Evolutionary conservation across 83 land plant species (phyloP).

Genomic region (Picea abies): DNA sequence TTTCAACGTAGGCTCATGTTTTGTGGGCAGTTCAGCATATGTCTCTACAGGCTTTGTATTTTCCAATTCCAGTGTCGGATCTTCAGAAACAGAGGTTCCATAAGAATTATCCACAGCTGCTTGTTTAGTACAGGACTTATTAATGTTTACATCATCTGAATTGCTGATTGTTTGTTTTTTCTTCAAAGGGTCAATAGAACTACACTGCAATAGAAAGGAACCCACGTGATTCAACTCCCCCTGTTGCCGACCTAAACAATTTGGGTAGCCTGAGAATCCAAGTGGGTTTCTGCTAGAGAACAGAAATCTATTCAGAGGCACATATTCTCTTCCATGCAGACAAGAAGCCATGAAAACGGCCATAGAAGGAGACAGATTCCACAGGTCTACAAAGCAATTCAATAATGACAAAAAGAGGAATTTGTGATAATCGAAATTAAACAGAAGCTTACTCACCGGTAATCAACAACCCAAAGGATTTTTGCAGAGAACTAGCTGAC

Average conservation of each 20-base stretch:
- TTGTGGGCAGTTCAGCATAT: not conserved
- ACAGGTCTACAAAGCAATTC: not conserved
- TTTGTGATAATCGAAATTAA: not conserved
- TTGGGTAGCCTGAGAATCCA: conserved; percentile 7
- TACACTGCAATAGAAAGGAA: not conserved
- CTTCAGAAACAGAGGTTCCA: not conserved
- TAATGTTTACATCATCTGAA: not conserved
- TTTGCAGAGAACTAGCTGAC: no score
- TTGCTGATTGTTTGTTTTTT: not conserved
- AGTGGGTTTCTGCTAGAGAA: not conserved
- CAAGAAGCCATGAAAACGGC: not conserved
- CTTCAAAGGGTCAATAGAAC: not conserved
- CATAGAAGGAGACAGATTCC: not conserved
- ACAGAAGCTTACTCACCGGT: not conserved
- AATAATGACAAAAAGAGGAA: not conserved
- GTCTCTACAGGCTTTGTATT: not conserved
- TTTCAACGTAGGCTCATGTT: not conserved
- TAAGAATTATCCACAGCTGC: not conserved
- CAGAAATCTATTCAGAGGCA: not conserved
- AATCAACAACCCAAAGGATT: no score
- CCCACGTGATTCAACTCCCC: not conserved
- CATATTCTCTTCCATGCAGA: not conserved
- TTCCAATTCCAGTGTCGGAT: not conserved
- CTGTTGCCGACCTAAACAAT: not conserved
- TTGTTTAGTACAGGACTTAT: not conserved